phyloP scores from a whole-genome alignment of 2,329 filamentous ascomycete species.

The Akanthomyces muscarius region DNA sequence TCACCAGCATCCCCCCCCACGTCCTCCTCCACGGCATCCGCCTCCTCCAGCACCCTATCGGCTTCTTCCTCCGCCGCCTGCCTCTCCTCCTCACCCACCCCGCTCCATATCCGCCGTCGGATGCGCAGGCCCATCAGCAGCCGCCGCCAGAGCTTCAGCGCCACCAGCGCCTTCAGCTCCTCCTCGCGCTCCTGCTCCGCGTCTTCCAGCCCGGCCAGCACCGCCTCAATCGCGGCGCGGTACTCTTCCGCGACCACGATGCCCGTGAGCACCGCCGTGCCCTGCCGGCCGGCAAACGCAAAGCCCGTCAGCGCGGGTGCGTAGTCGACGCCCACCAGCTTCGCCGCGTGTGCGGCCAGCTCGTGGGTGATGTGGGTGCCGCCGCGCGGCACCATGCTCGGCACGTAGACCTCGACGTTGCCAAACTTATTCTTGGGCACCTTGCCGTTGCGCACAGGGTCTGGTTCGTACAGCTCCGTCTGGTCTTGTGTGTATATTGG shows the following conservation, averaged over 20 bases:
- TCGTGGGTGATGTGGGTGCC: conserved; percentile 65
- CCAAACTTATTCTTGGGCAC: conserved; percentile 90
- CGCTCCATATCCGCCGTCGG: conserved; percentile 64
- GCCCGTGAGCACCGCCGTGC: conserved; percentile 78
- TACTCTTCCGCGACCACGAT: conserved; percentile 71
- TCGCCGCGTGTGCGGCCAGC: conserved; percentile 66
- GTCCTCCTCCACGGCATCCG: conserved; percentile 31
- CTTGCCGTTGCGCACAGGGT: conserved; percentile 68
- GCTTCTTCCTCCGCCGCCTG: conserved; percentile 35
- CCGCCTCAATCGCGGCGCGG: conserved; percentile 65
- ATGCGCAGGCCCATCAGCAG: conserved; percentile 77
- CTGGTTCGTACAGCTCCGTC: conserved; percentile 70
- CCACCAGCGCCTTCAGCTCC: conserved; percentile 68
- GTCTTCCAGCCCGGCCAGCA: conserved; percentile 64
- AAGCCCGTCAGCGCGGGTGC: conserved; percentile 90
- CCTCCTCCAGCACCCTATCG: conserved; percentile 16
- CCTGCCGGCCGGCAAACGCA: conserved; percentile 77
- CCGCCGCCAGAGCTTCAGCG: conserved; percentile 61
- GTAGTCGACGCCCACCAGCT: conserved; percentile 74
- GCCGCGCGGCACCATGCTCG: conserved; percentile 82
- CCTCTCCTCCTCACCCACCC: conserved; percentile 47
- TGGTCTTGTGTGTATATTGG: conserved; percentile 60
- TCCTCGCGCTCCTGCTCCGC: conserved; percentile 60
- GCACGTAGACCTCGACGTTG: conserved; percentile 90
- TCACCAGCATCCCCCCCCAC: conserved; percentile 32